Evolutionary conservation across 345 rosid species (phyloP).

Genomic region (Eucalyptus globulus): DNA sequence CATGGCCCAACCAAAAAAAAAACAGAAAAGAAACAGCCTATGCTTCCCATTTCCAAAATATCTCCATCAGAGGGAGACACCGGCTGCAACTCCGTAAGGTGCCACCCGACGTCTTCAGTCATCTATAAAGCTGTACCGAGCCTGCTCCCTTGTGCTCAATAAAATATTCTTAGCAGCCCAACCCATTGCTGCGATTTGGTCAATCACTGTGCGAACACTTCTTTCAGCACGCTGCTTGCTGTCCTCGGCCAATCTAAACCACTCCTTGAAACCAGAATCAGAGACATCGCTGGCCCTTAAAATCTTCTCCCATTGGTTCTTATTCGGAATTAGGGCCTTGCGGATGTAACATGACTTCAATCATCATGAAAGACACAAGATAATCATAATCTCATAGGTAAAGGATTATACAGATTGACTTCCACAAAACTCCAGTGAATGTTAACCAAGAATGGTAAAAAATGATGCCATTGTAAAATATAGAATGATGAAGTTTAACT

Average conservation of each 20-base stretch:
- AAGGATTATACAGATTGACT: not conserved
- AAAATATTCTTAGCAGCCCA: slow-evolving; percentile 65
- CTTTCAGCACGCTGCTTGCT: slow-evolving; percentile 16
- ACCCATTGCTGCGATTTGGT: slow-evolving; percentile 43
- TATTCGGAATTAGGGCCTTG: slow-evolving; percentile 15
- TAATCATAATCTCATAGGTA: not conserved
- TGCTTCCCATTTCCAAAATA: not conserved
- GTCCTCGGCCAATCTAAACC: slow-evolving; percentile 28
- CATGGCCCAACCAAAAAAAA: not conserved
- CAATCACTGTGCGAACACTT: slow-evolving; percentile 13
- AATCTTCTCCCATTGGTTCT: slow-evolving; percentile 9
- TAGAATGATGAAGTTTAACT: not conserved
- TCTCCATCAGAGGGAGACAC: not conserved
- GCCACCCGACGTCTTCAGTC: slow-evolving; percentile 10
- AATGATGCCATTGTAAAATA: not conserved
- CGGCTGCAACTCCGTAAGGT: not conserved
- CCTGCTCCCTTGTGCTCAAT: slow-evolving; percentile 47
- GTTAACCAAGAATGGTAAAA: not conserved
- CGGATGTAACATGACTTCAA: slow-evolving; percentile 43
- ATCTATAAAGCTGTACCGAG: slow-evolving; percentile 44
- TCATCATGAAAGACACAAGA: not conserved
- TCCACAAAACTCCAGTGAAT: not conserved
- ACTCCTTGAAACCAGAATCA: slow-evolving; percentile 7
- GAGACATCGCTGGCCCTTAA: not conserved
- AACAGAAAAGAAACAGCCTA: not conserved